Conservation (phyloP, 1,139 yeast species). For the Candida sp. region DNA sequence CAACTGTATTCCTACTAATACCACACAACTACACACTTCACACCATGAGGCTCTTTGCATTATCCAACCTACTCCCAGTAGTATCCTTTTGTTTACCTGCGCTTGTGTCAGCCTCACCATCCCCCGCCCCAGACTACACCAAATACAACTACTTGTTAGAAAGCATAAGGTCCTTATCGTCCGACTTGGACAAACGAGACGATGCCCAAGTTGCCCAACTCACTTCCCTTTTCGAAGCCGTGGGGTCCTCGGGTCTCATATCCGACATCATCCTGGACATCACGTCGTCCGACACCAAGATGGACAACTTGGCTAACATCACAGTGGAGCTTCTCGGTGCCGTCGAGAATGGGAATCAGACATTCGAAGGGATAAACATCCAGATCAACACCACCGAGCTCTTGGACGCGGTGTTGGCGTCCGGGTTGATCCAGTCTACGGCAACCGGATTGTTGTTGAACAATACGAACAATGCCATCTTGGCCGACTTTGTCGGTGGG, state of each 20-base stretch:
- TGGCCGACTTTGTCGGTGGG: slow-evolving; percentile 30
- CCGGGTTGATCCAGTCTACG: slow-evolving; percentile 32
- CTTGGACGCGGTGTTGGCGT: slow-evolving; percentile 18
- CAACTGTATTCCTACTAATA: background rate
- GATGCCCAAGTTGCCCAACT: slow-evolving; percentile 20
- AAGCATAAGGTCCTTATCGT: slow-evolving; percentile 4
- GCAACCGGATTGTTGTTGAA: slow-evolving; percentile 29
- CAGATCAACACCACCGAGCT: slow-evolving; percentile 25
- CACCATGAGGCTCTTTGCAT: slow-evolving; percentile 1
- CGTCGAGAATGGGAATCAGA: slow-evolving; percentile 38
- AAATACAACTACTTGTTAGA: slow-evolving; percentile 11
- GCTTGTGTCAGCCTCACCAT: slow-evolving; percentile 1
- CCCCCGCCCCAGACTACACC: slow-evolving; percentile 4
- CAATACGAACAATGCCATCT: slow-evolving; percentile 28
- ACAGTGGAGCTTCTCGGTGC: slow-evolving; percentile 12
- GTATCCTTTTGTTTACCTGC: slow-evolving; percentile 2
- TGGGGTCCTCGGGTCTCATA: slow-evolving; percentile 34
- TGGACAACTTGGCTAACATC: slow-evolving; percentile 26
- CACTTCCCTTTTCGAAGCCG: slow-evolving; percentile 23
- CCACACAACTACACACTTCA: background rate
- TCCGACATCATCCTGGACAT: slow-evolving; percentile 31
- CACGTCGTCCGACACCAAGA: slow-evolving; percentile 22
- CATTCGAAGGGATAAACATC: slow-evolving; percentile 40
- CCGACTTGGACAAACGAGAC: slow-evolving; percentile 20
- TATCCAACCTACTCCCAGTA: background rate